These are phyloP conservation scores for Glycyrrhiza uralensis DNA, from an alignment of 306 rosid genomes.

Conservation along the genomic window DNA sequence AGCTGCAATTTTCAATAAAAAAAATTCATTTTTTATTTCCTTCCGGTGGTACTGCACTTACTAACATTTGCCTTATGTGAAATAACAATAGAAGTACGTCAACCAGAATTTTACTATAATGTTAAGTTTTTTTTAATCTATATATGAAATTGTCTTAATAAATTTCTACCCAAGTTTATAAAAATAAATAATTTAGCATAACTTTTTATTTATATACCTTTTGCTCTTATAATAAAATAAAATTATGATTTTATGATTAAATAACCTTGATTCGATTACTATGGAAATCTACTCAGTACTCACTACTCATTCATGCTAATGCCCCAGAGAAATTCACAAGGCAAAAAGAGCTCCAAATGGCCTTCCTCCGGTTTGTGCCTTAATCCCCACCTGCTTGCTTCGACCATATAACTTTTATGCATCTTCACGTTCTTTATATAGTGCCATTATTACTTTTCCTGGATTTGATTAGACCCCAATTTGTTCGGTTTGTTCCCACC, in stretches of 20 bases:
- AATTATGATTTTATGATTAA: conserved; percentile 39
- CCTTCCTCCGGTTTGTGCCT: background rate
- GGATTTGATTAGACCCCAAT: conserved; percentile 13
- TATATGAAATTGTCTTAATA: background rate
- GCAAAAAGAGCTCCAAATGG: conserved; percentile 3
- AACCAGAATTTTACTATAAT: no score
- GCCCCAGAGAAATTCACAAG: conserved; percentile 14
- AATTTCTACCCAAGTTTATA: background rate
- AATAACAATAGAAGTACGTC: no score
- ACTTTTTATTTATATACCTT: background rate
- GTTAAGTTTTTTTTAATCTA: no score
- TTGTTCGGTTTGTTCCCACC: conserved; percentile 22
- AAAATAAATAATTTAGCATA: background rate
- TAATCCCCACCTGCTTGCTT: background rate
- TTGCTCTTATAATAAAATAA: background rate
- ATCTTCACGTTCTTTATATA: background rate
- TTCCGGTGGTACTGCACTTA: no score
- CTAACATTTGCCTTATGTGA: no score
- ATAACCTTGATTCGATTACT: conserved; percentile 39
- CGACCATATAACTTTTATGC: background rate
- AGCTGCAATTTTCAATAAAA: no score
- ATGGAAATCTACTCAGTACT: conserved; percentile 46
- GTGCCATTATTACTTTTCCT: background rate
- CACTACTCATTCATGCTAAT: background rate
- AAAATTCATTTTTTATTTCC: no score